phyloP scores from a whole-genome alignment of 2,329 filamentous ascomycete species.

The Claviceps sp. region DNA sequence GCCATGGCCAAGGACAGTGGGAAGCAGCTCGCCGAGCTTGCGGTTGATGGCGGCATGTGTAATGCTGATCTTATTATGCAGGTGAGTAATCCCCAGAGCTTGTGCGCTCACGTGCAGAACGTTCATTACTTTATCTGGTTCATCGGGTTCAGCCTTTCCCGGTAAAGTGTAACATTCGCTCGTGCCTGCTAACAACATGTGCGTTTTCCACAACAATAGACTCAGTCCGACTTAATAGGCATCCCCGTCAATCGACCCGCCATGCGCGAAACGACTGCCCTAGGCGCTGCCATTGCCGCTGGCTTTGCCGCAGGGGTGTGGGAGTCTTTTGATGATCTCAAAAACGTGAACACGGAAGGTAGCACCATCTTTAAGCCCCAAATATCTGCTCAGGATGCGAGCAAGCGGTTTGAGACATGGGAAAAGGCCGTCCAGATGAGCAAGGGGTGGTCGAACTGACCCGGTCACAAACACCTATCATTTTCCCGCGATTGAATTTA shows the following conservation, averaged over 20 bases:
- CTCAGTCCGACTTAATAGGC: constrained; percentile 67
- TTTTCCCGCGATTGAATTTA: too few species aligned
- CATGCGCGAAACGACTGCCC: constrained; percentile 74
- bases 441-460: constrained; percentile 48
- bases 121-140: too few species aligned
- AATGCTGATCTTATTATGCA: constrained; percentile 72
- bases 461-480: background rate
- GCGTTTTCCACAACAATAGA: constrained; percentile 25
- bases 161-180: too few species aligned
- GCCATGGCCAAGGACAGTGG: constrained; percentile 72
- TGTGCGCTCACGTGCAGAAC: too few species aligned
- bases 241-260: constrained; percentile 65
- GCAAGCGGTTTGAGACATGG: constrained; percentile 57
- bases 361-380: constrained; percentile 55
- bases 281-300: constrained; percentile 71
- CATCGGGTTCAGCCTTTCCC: too few species aligned
- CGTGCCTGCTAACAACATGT: background rate
- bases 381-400: constrained; percentile 45
- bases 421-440: constrained; percentile 68
- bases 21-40: constrained; percentile 57
- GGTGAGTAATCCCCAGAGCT: constrained; percentile 16
- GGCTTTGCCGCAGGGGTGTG: constrained; percentile 65
- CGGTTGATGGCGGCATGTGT: constrained; percentile 75
- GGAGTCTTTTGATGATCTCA: constrained; percentile 59
- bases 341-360: constrained; percentile 56